These are phyloP conservation scores for Henckelia pumila DNA, from an alignment of 257 asterid genomes.

Conservation along the genomic window DNA sequence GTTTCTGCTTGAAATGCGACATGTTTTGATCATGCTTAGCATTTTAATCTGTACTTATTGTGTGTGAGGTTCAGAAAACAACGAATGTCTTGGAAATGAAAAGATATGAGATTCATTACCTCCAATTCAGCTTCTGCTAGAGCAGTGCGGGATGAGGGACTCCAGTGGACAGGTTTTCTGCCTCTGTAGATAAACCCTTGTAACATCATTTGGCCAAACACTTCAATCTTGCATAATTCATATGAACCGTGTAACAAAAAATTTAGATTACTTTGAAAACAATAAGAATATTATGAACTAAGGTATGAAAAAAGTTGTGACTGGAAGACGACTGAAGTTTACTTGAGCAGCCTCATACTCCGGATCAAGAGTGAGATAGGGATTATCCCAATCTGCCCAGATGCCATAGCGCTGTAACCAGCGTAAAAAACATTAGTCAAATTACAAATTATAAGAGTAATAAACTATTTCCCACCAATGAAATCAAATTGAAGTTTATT, in stretches of 20 bases:
- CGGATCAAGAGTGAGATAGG: slow-evolving; percentile 97
- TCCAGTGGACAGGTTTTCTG: slow-evolving; percentile 98
- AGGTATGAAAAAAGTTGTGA: slow-evolving; percentile 7
- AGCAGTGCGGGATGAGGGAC: slow-evolving; percentile 97
- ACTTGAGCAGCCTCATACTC: slow-evolving; percentile 99
- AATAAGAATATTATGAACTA: slow-evolving; percentile 17
- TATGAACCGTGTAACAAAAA: slow-evolving; percentile 17
- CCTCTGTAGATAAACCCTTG: slow-evolving; percentile 93
- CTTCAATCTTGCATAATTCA: slow-evolving; percentile 71
- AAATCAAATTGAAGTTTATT: slow-evolving; percentile 12
- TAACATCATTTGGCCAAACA: slow-evolving; percentile 88
- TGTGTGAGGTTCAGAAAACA: slow-evolving; percentile 16
- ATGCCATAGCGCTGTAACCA: slow-evolving; percentile 77
- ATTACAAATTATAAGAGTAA: not conserved
- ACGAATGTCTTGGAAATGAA: slow-evolving; percentile 20
- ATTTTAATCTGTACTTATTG: not conserved
- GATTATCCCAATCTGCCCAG: slow-evolving; percentile 98
- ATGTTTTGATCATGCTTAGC: slow-evolving; percentile 1
- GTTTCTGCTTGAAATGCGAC: slow-evolving; percentile 14
- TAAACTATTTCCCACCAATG: slow-evolving; percentile 10
- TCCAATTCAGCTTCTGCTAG: slow-evolving; percentile 99
- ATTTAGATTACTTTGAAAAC: slow-evolving; percentile 23
- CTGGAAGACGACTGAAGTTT: slow-evolving; percentile 11
- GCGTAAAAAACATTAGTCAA: slow-evolving; percentile 25
- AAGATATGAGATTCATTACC: slow-evolving; percentile 42